Percentiles rank a stretch among this genome's conserved stretches.
phyloP scores from a whole-genome alignment of 345 rosid genomes.

The Rhizophora mangle region DNA sequence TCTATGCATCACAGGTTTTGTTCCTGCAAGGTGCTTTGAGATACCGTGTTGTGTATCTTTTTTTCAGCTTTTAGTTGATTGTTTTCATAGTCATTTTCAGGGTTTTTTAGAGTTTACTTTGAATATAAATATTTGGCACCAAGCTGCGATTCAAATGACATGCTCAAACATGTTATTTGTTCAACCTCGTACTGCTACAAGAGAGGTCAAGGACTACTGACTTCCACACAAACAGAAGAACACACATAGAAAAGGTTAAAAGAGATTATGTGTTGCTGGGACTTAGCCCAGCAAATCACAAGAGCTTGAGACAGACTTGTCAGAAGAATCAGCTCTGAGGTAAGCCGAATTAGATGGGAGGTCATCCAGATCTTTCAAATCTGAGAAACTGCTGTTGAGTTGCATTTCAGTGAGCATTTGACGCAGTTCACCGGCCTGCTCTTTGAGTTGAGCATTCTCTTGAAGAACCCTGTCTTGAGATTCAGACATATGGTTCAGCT shows the following conservation, averaged over 20 bases:
- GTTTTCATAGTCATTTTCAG: neutral
- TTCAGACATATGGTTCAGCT: constrained; percentile 66
- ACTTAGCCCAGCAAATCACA: constrained; percentile 33
- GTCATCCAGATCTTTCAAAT: constrained; percentile 49
- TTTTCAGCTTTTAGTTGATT: neutral
- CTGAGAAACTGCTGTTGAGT: constrained; percentile 46
- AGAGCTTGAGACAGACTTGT: constrained; percentile 30
- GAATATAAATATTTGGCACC: neutral
- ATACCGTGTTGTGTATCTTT: neutral
- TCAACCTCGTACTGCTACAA: too few species aligned
- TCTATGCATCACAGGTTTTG: neutral
- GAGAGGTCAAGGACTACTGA: constrained; percentile 8
- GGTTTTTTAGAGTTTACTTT: neutral
- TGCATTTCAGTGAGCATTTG: constrained; percentile 61
- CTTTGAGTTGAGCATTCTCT: constrained; percentile 77
- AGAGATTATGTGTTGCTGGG: constrained; percentile 6
- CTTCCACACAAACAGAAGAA: constrained; percentile 24
- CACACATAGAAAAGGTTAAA: constrained; percentile 8
- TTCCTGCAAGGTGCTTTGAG: neutral
- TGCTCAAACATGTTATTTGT: too few species aligned
- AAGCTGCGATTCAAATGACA: too few species aligned
- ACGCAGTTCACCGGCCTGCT: constrained; percentile 58
- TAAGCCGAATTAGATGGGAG: constrained; percentile 31
- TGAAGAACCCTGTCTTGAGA: constrained; percentile 48
- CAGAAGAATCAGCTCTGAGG: constrained; percentile 34